These are phyloP conservation scores for Nannochloris sp. DNA, from an alignment of 139 green algal genomes.

Conservation along the genomic window DNA sequence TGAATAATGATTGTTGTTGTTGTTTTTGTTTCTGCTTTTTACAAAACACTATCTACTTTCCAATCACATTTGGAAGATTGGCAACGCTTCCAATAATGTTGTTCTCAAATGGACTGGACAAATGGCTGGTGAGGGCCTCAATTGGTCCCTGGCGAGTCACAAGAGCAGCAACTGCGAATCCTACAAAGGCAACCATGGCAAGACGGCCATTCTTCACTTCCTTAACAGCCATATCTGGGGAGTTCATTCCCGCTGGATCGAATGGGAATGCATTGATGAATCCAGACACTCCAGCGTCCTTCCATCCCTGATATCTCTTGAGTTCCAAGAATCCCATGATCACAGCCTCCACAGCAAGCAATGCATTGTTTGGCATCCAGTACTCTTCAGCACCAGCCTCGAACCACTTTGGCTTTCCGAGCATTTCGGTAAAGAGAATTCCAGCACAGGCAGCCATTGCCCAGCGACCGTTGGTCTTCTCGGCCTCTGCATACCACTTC, in stretches of 20 bases:
- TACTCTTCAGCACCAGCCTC: slow-evolving; percentile 29
- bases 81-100: slow-evolving; percentile 59
- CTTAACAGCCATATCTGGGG: slow-evolving; percentile 25
- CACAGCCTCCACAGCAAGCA: slow-evolving; percentile 62
- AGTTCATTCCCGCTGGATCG: slow-evolving; percentile 41
- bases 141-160: slow-evolving; percentile 55
- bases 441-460: slow-evolving; percentile 74
- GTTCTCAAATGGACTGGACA: slow-evolving; percentile 55
- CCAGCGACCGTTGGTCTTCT: slow-evolving; percentile 84
- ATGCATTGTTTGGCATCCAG: slow-evolving; percentile 31
- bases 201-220: slow-evolving; percentile 56
- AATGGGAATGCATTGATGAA: slow-evolving; percentile 47
- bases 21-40: too few species aligned
- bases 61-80: slow-evolving; percentile 43
- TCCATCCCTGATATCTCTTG: slow-evolving; percentile 80
- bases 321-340: slow-evolving; percentile 77
- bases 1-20: neutral
- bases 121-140: slow-evolving; percentile 45
- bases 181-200: slow-evolving; percentile 65
- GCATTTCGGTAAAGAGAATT: slow-evolving; percentile 55
- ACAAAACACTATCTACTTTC: slow-evolving; percentile 13
- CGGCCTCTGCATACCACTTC: slow-evolving; percentile 66
- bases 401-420: slow-evolving; percentile 37
- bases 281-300: slow-evolving; percentile 49
- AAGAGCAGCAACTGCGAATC: slow-evolving; percentile 49